Evolutionary conservation across 805 yeast species (phyloP).

Genomic region (Wilhelminamyces savonicus): DNA sequence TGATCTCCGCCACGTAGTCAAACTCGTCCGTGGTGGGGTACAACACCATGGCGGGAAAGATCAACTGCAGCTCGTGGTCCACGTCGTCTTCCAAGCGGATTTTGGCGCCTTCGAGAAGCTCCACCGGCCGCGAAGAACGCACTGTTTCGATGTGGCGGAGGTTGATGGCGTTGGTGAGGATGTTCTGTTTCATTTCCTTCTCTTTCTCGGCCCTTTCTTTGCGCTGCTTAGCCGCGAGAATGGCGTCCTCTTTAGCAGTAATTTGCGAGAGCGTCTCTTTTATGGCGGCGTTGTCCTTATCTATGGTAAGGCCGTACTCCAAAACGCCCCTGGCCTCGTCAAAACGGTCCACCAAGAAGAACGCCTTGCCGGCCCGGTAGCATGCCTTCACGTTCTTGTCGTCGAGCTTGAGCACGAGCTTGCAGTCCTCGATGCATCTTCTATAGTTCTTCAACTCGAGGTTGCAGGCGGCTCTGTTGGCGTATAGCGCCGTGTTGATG

Average conservation of each 20-base stretch:
- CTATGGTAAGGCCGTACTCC: constrained; percentile 58
- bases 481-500: constrained; percentile 56
- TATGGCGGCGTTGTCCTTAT: constrained; percentile 53
- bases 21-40: constrained; percentile 83
- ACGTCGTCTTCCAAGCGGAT: constrained; percentile 54
- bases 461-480: constrained; percentile 90
- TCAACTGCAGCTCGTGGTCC: constrained; percentile 70
- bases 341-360: constrained; percentile 54
- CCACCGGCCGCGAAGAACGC: constrained; percentile 49
- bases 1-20: constrained; percentile 69
- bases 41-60: constrained; percentile 74
- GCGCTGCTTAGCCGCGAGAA: constrained; percentile 21
- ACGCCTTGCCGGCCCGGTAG: constrained; percentile 80
- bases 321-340: constrained; percentile 70
- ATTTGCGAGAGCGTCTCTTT: constrained; percentile 39
- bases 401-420: constrained; percentile 57
- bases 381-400: constrained; percentile 77
- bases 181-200: constrained; percentile 33
- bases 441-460: constrained; percentile 81
- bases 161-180: constrained; percentile 53
- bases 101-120: constrained; percentile 44
- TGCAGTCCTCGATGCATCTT: constrained; percentile 81
- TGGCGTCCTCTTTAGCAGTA: constrained; percentile 26
- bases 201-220: constrained; percentile 29
- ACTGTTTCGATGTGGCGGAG: constrained; percentile 51